Percentiles rank a stretch among this genome's conserved stretches.
These are phyloP conservation scores for Arachis hypogaea DNA, from an alignment of 306 rosid species.

Conservation along the genomic window DNA sequence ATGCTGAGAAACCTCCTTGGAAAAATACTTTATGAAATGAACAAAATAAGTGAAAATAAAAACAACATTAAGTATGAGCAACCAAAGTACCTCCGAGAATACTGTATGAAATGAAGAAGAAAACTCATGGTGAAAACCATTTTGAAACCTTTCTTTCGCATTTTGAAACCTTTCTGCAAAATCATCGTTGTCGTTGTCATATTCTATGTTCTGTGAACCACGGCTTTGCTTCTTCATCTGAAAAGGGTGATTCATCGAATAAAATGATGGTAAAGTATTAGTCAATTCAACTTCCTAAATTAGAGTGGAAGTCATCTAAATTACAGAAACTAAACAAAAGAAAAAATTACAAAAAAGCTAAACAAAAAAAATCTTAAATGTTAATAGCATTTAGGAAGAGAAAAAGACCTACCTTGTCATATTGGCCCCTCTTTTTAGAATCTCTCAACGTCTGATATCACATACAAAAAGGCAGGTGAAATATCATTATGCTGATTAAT, in stretches of 20 bases:
- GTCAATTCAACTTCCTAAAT: constrained; percentile 27
- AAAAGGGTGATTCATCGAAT: constrained; percentile 36
- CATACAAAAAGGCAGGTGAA: constrained; percentile 23
- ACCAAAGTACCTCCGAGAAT: constrained; percentile 79
- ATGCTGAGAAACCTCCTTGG: constrained; percentile 42
- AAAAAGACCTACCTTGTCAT: constrained; percentile 57
- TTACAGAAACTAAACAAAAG: constrained; percentile 32
- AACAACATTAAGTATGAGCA: constrained; percentile 2
- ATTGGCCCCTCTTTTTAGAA: constrained; percentile 72
- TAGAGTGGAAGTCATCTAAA: constrained; percentile 26
- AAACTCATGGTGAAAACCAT: constrained; percentile 71
- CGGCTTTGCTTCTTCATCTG: constrained; percentile 49
- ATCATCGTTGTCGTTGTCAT: constrained; percentile 43
- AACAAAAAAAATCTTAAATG: constrained; percentile 14
- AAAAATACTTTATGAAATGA: constrained; percentile 63
- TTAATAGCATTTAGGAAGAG: constrained; percentile 11
- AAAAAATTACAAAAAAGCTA: background rate
- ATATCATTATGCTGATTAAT: constrained; percentile 26
- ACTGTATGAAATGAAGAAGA: constrained; percentile 84
- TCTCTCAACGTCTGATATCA: constrained; percentile 78
- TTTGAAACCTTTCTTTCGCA: constrained; percentile 49
- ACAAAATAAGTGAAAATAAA: constrained; percentile 56
- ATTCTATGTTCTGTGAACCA: constrained; percentile 57
- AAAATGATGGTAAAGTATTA: constrained; percentile 27
- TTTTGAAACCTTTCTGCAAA: constrained; percentile 50